Conservation (phyloP, 129 eudicot species). For the Calendula officinalis region DNA sequence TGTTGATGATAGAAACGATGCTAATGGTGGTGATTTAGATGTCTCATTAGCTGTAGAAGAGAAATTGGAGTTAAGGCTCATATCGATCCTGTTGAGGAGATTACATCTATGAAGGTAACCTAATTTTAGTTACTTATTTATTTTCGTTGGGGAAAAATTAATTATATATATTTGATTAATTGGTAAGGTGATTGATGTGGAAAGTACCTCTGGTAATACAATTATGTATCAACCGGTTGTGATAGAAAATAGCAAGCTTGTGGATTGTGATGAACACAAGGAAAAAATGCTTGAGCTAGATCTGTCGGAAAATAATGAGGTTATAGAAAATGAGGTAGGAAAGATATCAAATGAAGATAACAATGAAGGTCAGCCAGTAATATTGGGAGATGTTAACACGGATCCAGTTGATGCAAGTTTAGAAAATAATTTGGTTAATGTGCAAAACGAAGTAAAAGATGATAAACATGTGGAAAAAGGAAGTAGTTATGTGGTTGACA, state of each 20-base stretch:
- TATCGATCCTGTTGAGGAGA: constrained; percentile 23
- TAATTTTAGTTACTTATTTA: not conserved
- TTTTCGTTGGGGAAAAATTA: not conserved
- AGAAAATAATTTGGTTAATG: constrained; percentile 1
- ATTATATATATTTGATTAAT: constrained; percentile 1
- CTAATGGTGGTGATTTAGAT: constrained; percentile 20
- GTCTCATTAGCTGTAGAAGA: not conserved
- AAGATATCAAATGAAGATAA: constrained; percentile 29
- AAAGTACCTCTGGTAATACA: constrained; percentile 10
- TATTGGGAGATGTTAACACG: constrained; percentile 8
- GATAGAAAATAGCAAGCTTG: constrained; percentile 6
- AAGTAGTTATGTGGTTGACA: constrained; percentile 23
- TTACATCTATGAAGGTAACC: constrained; percentile 21
- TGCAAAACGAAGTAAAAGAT: constrained; percentile 24
- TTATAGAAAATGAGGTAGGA: constrained; percentile 15
- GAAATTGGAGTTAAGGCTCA: constrained; percentile 28
- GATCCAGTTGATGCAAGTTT: not conserved
- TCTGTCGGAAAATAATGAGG: constrained; percentile 30
- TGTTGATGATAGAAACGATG: constrained; percentile 6
- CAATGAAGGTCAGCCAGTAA: not conserved
- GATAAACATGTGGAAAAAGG: constrained; percentile 7
- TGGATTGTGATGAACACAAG: constrained; percentile 17
- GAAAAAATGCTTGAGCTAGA: constrained; percentile 12
- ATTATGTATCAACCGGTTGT: constrained; percentile 12
- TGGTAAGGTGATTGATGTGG: constrained; percentile 27